Conservation (phyloP, 805 yeast genomes). For the Candida mattraensis region DNA sequence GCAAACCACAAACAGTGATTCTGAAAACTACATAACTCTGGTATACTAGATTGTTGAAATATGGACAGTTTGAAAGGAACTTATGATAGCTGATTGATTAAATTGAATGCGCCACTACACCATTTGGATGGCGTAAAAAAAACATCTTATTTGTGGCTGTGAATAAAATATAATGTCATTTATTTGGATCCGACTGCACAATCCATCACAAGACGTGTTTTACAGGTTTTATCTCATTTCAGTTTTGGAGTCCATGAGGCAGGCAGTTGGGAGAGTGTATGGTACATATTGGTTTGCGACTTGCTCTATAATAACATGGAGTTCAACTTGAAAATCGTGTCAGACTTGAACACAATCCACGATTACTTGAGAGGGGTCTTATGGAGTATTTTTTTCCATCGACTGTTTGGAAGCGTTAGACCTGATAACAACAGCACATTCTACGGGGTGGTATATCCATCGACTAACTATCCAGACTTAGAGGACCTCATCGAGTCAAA, state of each 20-base stretch:
- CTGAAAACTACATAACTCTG: neutral
- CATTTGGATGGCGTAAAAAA: too few species aligned
- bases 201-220: too few species aligned
- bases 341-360: slow-evolving; percentile 52
- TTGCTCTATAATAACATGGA: slow-evolving; percentile 9
- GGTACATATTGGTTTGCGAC: too few species aligned
- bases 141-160: too few species aligned
- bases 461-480: slow-evolving; percentile 45
- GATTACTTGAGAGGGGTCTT: slow-evolving; percentile 61
- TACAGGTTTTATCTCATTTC: too few species aligned
- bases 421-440: slow-evolving; percentile 55
- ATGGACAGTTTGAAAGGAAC: too few species aligned
- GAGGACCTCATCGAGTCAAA: slow-evolving; percentile 42
- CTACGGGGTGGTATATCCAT: slow-evolving; percentile 59
- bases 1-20: neutral
- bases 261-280: too few species aligned
- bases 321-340: slow-evolving; percentile 42
- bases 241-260: too few species aligned
- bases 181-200: too few species aligned
- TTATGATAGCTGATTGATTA: too few species aligned
- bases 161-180: too few species aligned
- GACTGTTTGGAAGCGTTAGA: slow-evolving; percentile 63
- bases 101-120: too few species aligned
- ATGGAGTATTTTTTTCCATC: slow-evolving; percentile 66
- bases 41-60: neutral